phyloP scores from a whole-genome alignment of 768 basidiomycete species.

The Crucibulum laeve region DNA sequence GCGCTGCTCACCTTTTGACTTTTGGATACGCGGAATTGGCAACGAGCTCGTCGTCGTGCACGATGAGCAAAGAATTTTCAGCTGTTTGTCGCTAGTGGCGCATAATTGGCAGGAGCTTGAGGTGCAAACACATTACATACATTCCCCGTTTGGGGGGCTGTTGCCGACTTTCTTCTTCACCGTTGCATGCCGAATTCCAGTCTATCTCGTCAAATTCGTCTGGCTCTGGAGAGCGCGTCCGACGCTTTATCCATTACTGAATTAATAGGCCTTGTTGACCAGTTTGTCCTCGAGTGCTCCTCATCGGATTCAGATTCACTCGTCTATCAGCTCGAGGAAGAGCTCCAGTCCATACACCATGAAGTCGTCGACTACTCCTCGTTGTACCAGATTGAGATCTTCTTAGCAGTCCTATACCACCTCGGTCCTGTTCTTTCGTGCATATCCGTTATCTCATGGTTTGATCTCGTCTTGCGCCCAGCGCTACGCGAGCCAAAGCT shows the following conservation, averaged over 20 bases:
- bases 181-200: conserved; percentile 29
- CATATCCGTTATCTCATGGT: conserved; percentile 76
- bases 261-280: conserved; percentile 46
- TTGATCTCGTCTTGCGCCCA: conserved; percentile 73
- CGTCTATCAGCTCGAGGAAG: conserved; percentile 55
- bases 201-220: conserved; percentile 50
- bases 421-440: conserved; percentile 59
- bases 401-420: conserved; percentile 63
- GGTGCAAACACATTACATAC: conserved; percentile 12
- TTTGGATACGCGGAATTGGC: conserved; percentile 12
- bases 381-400: conserved; percentile 57
- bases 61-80: conserved; percentile 25
- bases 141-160: conserved; percentile 4
- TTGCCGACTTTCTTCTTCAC: neutral
- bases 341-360: conserved; percentile 59
- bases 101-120: conserved; percentile 17
- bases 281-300: conserved; percentile 48
- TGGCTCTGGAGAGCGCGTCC: conserved; percentile 48
- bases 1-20: conserved; percentile 24
- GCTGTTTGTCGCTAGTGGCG: conserved; percentile 26
- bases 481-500: conserved; percentile 74
- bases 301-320: conserved; percentile 40
- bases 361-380: conserved; percentile 63
- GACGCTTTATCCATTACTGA: conserved; percentile 49
- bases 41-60: conserved; percentile 32